phyloP scores from a whole-genome alignment of 495 filamentous ascomycete species.

The Aspergillus taichungensis region DNA sequence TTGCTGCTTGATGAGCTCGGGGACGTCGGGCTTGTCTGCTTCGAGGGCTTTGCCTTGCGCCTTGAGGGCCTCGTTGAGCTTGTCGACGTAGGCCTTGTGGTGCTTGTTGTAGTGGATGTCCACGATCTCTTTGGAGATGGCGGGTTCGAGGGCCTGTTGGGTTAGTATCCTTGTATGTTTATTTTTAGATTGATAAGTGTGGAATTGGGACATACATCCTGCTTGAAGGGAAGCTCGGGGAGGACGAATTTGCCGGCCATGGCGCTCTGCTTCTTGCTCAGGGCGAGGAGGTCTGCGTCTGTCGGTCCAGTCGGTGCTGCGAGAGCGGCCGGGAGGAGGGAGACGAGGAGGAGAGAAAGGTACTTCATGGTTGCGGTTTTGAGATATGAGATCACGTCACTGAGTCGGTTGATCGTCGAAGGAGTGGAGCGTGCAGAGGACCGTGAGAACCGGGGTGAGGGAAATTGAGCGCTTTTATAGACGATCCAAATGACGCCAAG shows the following conservation, averaged over 20 bases:
- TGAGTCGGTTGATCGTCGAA: no score
- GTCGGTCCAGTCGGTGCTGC: no score
- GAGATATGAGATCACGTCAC: no score
- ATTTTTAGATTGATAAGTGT: no score
- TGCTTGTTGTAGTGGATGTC: constrained; percentile 67
- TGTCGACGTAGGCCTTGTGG: constrained; percentile 59
- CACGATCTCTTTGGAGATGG: constrained; percentile 95
- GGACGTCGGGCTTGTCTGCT: constrained; percentile 29
- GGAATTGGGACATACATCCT: constrained; percentile 25
- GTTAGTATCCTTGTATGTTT: constrained; percentile 3
- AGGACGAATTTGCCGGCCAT: constrained; percentile 21
- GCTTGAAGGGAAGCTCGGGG: constrained; percentile 35
- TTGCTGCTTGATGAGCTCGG: constrained; percentile 63
- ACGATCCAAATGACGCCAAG: no score
- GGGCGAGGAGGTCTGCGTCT: no score
- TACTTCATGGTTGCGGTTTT: no score
- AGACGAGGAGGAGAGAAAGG: not conserved
- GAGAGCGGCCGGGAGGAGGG: not conserved
- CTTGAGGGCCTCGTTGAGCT: constrained; percentile 45
- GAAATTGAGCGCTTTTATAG: no score
- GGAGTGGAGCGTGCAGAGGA: no score
- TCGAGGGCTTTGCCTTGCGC: constrained; percentile 39
- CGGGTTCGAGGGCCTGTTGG: constrained; percentile 69
- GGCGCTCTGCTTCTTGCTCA: not conserved
- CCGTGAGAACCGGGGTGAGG: no score